Evolutionary conservation across 208 protist species (phyloP), one percentile per base, ranked within the genome.

Genomic region (Leishmania braziliensis): DNA sequence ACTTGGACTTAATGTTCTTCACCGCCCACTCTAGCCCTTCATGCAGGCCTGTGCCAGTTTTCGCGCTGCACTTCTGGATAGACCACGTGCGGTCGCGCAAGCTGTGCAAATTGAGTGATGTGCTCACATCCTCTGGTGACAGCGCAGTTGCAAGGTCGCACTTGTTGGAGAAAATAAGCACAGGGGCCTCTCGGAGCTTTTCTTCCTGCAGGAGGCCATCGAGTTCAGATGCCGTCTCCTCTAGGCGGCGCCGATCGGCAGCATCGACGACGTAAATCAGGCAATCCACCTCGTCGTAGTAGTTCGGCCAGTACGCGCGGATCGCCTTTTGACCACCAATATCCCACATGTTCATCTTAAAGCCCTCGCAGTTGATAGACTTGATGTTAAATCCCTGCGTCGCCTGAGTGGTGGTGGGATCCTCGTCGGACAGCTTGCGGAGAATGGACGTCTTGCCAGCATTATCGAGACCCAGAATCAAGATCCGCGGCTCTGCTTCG

Each of bases 311-410:
- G 93, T 99, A 99, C 10, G 97, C 94, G 39, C 99, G 96, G 76
- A 99, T 99, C 50, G 95, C 94, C 88, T 98, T 99, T 83, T 99
- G 99, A 48, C 98, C 99, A 79, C 99, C 98, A 85, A 99, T 99
- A 87, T 99, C 98, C 98, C 98, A 99, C 89, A 99, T 95, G 91
- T 99, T 99, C 51, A 99, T 91, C 89, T 99, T 99, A 86, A 99
- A 99, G 18, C 95, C 95, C 26, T 99, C 93, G 73, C 96, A 95
- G 75, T 96, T 82, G 43, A 99, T 92, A 36, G 97, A 98, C 90
- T 99, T 99, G 82, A 99, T 99, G 92, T 99, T 99, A 87, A 99
- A 99, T 0, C 99, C 99, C 77, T 99, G 97, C 18, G 99, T 99
- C 5, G 99, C 98, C 79, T 97, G 98, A 39, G 99, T 99, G 14